Percentiles rank a stretch among this genome's conserved stretches.
phyloP scores from a whole-genome alignment of 176 grass and related monocot species.

The Phyllostachys edulis region DNA sequence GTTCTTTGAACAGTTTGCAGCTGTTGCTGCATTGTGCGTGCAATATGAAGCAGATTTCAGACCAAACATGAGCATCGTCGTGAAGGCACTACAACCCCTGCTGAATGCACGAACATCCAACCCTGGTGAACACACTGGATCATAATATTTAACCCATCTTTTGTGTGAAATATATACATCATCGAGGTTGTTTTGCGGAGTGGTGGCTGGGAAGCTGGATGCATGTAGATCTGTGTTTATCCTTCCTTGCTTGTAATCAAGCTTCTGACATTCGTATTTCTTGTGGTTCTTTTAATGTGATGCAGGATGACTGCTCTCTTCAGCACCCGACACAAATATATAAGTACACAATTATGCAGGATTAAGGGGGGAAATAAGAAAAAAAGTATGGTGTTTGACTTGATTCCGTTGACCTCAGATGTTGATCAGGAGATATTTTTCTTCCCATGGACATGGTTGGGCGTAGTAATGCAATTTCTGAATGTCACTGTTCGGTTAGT shows the following conservation, averaged over 20 bases:
- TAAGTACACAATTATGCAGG: slow-evolving; percentile 7
- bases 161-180: too few species aligned
- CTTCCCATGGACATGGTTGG: neutral
- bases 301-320: slow-evolving; percentile 13
- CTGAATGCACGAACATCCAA: slow-evolving; percentile 46
- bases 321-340: neutral
- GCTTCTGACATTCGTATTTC: neutral
- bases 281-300: slow-evolving; percentile 6
- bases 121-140: slow-evolving; percentile 30
- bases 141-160: slow-evolving; percentile 1
- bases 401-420: neutral
- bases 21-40: slow-evolving; percentile 49
- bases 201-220: slow-evolving; percentile 5
- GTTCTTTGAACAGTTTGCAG: slow-evolving; percentile 42
- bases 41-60: slow-evolving; percentile 61
- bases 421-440: neutral
- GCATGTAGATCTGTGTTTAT: neutral
- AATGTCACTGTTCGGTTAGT: neutral
- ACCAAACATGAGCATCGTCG: slow-evolving; percentile 60
- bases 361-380: neutral
- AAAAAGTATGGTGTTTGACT: neutral
- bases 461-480: neutral
- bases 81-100: slow-evolving; percentile 56
- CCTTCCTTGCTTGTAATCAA: neutral
- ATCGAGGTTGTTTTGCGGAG: neutral